A percentile compares a stretch with the other conserved stretches of the same genome.
Evolutionary conservation across 768 basidiomycete species (phyloP).

Genomic region (Mycena indigotica): DNA sequence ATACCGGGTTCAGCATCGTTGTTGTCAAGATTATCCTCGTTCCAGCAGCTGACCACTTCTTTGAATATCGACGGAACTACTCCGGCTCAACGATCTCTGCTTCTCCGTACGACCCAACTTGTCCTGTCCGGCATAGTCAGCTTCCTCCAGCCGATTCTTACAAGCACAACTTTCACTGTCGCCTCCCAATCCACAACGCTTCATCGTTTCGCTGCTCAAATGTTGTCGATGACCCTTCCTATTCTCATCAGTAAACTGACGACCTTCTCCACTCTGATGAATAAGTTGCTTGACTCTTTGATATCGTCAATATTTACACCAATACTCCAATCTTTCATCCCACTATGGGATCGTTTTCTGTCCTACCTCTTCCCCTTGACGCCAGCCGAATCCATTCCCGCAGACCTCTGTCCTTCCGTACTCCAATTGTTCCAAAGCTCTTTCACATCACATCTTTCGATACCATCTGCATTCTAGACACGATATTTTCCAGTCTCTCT

Average conservation of each 20-base stretch:
- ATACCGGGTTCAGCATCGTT: constrained; percentile 20
- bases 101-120: constrained; percentile 34
- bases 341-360: constrained; percentile 16
- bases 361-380: constrained; percentile 7
- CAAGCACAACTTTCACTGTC: constrained; percentile 25
- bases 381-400: constrained; percentile 13
- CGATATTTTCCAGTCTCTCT: constrained; percentile 31
- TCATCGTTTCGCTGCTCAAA: constrained; percentile 7
- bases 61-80: constrained; percentile 22
- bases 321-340: constrained; percentile 15
- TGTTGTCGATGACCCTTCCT: constrained; percentile 11
- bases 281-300: constrained; percentile 17
- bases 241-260: constrained; percentile 22
- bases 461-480: constrained; percentile 20
- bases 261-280: constrained; percentile 14
- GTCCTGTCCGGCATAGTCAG: constrained; percentile 31
- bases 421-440: constrained; percentile 30
- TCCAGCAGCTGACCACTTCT: constrained; percentile 31
- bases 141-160: constrained; percentile 31
- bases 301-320: constrained; percentile 22
- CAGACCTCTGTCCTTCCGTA: constrained; percentile 32
- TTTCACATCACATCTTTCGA: constrained; percentile 17
- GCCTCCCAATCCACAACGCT: constrained; percentile 14
- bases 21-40: constrained; percentile 33
- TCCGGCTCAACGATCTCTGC: constrained; percentile 23